phyloP scores from a whole-genome alignment of 2,329 filamentous ascomycete species.

The Hypoxylon sp. region DNA sequence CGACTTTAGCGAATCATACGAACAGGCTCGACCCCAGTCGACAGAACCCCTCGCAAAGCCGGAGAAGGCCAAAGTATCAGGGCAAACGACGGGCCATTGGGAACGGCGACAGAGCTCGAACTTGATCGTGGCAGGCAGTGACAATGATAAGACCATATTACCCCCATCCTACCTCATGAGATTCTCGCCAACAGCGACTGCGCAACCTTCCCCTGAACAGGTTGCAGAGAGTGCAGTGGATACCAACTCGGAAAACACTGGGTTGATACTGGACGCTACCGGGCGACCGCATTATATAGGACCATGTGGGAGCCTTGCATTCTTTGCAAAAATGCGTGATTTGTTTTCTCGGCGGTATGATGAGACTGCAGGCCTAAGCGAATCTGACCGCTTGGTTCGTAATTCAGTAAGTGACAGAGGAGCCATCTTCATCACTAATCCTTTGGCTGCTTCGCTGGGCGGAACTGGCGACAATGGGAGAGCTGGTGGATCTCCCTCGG shows the following conservation, averaged over 20 bases:
- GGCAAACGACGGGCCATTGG: neutral
- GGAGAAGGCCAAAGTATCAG: neutral
- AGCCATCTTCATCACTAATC: conserved; percentile 26
- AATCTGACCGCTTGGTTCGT: neutral
- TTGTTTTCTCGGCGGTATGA: conserved; percentile 34
- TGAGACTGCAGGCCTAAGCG: neutral
- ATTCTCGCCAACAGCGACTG: conserved; percentile 3
- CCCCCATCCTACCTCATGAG: conserved; percentile 40
- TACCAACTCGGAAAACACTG: conserved; percentile 21
- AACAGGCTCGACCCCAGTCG: conserved; percentile 8
- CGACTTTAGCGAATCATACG: conserved; percentile 40
- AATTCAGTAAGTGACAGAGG: conserved; percentile 9
- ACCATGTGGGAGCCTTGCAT: conserved; percentile 45
- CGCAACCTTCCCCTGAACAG: conserved; percentile 20
- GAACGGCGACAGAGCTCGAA: conserved; percentile 7
- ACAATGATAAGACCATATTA: conserved; percentile 35
- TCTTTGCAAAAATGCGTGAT: conserved; percentile 46
- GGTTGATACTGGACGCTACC: conserved; percentile 45
- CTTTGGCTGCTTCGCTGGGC: conserved; percentile 37
- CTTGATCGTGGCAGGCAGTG: conserved; percentile 26
- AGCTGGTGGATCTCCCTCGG: conserved; percentile 8
- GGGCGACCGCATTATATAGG: conserved; percentile 49
- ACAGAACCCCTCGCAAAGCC: conserved; percentile 6
- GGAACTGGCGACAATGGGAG: conserved; percentile 36
- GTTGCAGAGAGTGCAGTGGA: conserved; percentile 4